Evolutionary conservation across 768 basidiomycete genomes (phyloP).

Genomic region (Amanita jacksonii): DNA sequence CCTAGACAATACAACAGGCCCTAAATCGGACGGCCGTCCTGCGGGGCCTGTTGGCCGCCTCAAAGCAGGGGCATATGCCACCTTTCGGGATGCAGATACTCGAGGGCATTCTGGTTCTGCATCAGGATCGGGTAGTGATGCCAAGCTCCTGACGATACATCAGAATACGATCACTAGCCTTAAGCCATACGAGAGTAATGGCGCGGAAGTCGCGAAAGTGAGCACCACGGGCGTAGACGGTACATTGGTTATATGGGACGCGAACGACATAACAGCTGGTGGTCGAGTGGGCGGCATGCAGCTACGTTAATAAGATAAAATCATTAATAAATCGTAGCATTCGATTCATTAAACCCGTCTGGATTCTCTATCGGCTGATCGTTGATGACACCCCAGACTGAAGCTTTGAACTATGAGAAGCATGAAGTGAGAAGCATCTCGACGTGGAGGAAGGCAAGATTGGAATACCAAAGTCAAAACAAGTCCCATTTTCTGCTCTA

Average conservation of each 20-base stretch:
- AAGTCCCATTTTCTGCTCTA: slow-evolving; percentile 93
- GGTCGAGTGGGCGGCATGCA: slow-evolving; percentile 40
- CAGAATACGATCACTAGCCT: slow-evolving; percentile 98
- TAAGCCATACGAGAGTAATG: slow-evolving; percentile 56
- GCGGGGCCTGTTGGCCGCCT: slow-evolving; percentile 59
- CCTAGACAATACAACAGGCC: slow-evolving; percentile 68
- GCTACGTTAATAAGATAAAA: slow-evolving; percentile 20
- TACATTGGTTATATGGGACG: slow-evolving; percentile 84
- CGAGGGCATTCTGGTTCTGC: slow-evolving; percentile 43
- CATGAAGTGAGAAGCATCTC: background rate
- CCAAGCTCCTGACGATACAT: slow-evolving; percentile 83
- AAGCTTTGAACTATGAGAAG: slow-evolving; percentile 75
- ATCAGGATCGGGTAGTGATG: slow-evolving; percentile 33
- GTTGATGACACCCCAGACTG: slow-evolving; percentile 91
- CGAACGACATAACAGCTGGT: slow-evolving; percentile 40
- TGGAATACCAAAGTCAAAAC: slow-evolving; percentile 77
- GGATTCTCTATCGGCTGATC: slow-evolving; percentile 44
- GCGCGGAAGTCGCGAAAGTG: slow-evolving; percentile 58
- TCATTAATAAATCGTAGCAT: slow-evolving; percentile 15
- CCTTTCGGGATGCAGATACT: slow-evolving; percentile 87
- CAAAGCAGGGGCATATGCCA: slow-evolving; percentile 89
- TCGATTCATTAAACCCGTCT: slow-evolving; percentile 13
- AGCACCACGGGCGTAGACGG: slow-evolving; percentile 95
- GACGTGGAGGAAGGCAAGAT: slow-evolving; percentile 17
- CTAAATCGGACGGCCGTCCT: slow-evolving; percentile 35